Base-by-base conservation (phyloP, 2,329 filamentous ascomycete genomes). In the Thelonectria olida region DNA sequence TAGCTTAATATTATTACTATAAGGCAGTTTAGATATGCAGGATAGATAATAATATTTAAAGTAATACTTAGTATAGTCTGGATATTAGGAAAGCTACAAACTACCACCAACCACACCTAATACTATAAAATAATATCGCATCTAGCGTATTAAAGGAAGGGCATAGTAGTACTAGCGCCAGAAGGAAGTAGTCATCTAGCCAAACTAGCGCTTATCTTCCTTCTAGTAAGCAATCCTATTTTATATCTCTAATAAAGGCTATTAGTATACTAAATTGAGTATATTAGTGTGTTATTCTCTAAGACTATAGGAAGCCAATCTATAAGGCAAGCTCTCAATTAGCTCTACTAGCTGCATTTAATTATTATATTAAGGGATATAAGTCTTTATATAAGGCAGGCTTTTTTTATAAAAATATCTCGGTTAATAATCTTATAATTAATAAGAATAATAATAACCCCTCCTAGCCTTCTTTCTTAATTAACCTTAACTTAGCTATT, bases 401-500 rank as follows among this genome's bases (percentile, higher is more conserved):
- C 56, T 63, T 82, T 41, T 72, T 82, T 38, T 75, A 82, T 41
- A 62, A 78, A 64, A 78, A 83, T 60, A 78, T 84, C 38, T 83
- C 79, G 1, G 73, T 78, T 22, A 76, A 78, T 47, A 84, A 84
- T 60, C 73, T 84, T n/a, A n/a, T n/a, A n/a, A n/a, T n/a, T n/a
- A n/a, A n/a, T n/a, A n/a, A n/a, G n/a, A n/a, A n/a, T n/a, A n/a
- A n/a, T n/a, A n/a, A n/a, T n/a, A n/a, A n/a, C n/a, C n/a, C n/a
- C n/a, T n/a, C n/a, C n/a, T n/a, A n/a, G n/a, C n/a, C n/a, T n/a
- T n/a, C n/a, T n/a, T n/a, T n/a, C n/a, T n/a, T n/a, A n/a, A n/a
- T n/a, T n/a, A n/a, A n/a, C n/a, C n/a, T n/a, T n/a, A n/a, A n/a
- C n/a, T n/a, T n/a, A n/a, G n/a, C n/a, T n/a, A n/a, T n/a, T n/a